Conservation (phyloP, 306 rosid species). For the Castanospermum australe region DNA sequence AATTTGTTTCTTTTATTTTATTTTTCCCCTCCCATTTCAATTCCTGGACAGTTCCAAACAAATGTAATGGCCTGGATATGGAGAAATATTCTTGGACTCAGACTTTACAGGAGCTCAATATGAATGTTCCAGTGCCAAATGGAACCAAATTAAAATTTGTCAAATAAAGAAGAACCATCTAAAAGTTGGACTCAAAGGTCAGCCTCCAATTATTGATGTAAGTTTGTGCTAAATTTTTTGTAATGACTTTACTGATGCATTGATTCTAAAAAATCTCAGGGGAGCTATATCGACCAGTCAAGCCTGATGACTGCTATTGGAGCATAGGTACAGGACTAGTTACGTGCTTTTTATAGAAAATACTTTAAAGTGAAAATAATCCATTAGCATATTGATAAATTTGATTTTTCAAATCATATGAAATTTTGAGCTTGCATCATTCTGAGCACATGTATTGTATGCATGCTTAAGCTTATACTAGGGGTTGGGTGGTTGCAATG, state of each 20-base stretch:
- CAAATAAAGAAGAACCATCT: slow-evolving; percentile 77
- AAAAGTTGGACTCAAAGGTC: slow-evolving; percentile 90
- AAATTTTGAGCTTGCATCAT: background rate
- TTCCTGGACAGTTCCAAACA: slow-evolving; percentile 57
- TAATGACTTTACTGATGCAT: background rate
- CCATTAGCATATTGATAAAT: background rate
- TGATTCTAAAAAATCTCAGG: slow-evolving; percentile 42
- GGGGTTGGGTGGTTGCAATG: background rate
- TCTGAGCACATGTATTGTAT: background rate
- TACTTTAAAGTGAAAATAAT: background rate
- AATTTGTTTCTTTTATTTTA: background rate
- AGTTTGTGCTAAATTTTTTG: slow-evolving; percentile 21
- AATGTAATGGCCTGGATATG: slow-evolving; percentile 70
- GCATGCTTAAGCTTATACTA: background rate
- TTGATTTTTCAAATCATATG: background rate
- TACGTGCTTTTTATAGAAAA: background rate
- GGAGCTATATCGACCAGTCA: slow-evolving; percentile 56
- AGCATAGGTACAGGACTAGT: slow-evolving; percentile 63
- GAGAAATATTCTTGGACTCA: slow-evolving; percentile 78
- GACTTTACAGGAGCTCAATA: slow-evolving; percentile 63
- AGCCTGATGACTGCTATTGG: slow-evolving; percentile 88
- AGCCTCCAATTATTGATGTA: slow-evolving; percentile 89
- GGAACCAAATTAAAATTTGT: slow-evolving; percentile 82
- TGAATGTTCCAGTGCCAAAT: slow-evolving; percentile 68
- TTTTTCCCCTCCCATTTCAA: background rate